Evolutionary conservation across 805 yeast genomes (phyloP).

Genomic region (Schwanniomyces sp.): DNA sequence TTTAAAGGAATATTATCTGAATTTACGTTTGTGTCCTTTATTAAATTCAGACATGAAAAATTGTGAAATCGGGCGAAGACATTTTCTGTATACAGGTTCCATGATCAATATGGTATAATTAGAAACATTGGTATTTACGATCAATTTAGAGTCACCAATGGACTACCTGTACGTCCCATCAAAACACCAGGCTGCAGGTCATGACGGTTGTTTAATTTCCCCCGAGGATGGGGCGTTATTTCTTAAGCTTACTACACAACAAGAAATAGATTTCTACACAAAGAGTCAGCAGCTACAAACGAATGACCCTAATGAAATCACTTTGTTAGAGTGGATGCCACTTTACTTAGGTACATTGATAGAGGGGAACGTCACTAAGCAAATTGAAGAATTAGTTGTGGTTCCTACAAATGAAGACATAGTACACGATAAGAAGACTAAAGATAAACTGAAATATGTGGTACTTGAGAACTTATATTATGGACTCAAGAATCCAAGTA

Average conservation of each 20-base stretch:
- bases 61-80: conserved; percentile 1
- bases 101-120: neutral
- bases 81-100: neutral
- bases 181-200: conserved; percentile 89
- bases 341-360: conserved; percentile 58
- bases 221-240: conserved; percentile 66
- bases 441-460: conserved; percentile 33
- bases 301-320: conserved; percentile 20
- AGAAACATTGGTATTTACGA: neutral
- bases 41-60: neutral
- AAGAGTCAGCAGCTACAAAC: conserved; percentile 18
- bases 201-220: conserved; percentile 66
- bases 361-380: conserved; percentile 31
- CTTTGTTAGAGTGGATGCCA: conserved; percentile 58
- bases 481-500: conserved; percentile 64
- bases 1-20: neutral
- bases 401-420: conserved; percentile 7
- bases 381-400: neutral
- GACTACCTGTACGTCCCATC: conserved; percentile 10
- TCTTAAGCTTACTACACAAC: conserved; percentile 62
- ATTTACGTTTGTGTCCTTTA: neutral
- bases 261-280: conserved; percentile 78
- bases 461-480: conserved; percentile 71
- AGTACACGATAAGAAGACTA: neutral
- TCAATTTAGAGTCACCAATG: neutral